Evolutionary conservation across 2,329 filamentous ascomycete genomes (phyloP), one percentile per base, ranked within the genome.

Genomic region (Ophiognomonia clavigignenti-juglandacearum): DNA sequence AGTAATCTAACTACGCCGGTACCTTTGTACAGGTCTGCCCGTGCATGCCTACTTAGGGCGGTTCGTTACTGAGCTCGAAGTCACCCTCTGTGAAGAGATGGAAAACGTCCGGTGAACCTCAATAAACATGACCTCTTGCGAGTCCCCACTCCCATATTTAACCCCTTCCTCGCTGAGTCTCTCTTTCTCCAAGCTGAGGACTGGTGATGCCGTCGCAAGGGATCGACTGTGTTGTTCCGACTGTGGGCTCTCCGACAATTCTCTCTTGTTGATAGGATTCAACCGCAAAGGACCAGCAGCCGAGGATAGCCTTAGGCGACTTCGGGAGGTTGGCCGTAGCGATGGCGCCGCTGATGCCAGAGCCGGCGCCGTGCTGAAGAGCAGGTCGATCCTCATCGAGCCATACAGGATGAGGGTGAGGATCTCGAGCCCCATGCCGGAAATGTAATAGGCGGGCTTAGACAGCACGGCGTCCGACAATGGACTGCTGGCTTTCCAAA

Each of bases 401-500:
- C 38, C 44, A 26, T 47, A 47, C 16, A 47, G 44, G 8, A 41
- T 18, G 8, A 47, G 35, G 9, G 29, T 41, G 4, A 31, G 37
- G 14, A 47, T 19, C 14, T 39, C 40, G 22, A 37, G 29, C 5
- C 38, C 44, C 10, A 47, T 40, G 23, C 44, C 44, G n/a, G 44
- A 35, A 10, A 36, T 22, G 23, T 47, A 47, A 18, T 47, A 47
- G 10, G 36, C 24, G 3, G 44, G 37, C 5, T 22, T 41, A 6
- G 44, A 47, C 22, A 47, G 27, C 4, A 41, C 29, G 9, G 18
- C 24, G 4, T 19, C 23, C 4, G 38, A 36, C 14, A 14, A 6
- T 19, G 13, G n/a, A n/a, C 13, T 27, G 24, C 36, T 39, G 16
- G 37, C 27, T 18, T 41, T 26, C 44, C 44, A 41, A 10, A 47